Percentiles rank a stretch among this genome's conserved stretches.
Evolutionary conservation across 148 eudicot species (phyloP).

Genomic region (Rhododendron vialii): DNA sequence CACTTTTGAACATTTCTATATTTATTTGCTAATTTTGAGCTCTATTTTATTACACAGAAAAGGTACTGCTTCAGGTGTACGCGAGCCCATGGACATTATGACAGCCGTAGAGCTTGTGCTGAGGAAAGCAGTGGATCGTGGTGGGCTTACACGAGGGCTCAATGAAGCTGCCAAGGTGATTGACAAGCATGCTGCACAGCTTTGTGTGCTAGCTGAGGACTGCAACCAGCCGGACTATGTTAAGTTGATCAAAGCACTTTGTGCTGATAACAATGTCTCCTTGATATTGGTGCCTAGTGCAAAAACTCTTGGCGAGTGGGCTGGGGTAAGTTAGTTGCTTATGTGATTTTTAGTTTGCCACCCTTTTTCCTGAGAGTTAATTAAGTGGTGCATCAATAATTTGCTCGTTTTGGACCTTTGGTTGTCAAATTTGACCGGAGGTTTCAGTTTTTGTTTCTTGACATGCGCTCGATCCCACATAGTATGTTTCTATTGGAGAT

Average conservation of each 20-base stretch:
- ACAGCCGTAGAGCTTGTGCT: slow-evolving; percentile 38
- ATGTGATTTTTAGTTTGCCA: not conserved
- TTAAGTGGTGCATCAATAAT: not conserved
- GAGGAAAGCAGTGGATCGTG: slow-evolving; percentile 31
- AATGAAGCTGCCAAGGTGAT: slow-evolving; percentile 45
- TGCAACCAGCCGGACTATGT: slow-evolving; percentile 42
- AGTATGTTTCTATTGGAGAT: not conserved
- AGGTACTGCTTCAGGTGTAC: slow-evolving; percentile 27
- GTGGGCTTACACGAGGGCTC: slow-evolving; percentile 37
- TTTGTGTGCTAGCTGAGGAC: slow-evolving; percentile 43
- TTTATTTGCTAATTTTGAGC: not conserved
- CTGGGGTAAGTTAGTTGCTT: slow-evolving; percentile 30
- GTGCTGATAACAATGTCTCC: slow-evolving; percentile 40
- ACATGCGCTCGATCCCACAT: not conserved
- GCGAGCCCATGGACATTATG: slow-evolving; percentile 38
- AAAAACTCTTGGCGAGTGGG: slow-evolving; percentile 46
- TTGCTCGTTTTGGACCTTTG: not conserved
- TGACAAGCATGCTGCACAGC: slow-evolving; percentile 43
- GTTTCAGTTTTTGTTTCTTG: not conserved
- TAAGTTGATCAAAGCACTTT: slow-evolving; percentile 37
- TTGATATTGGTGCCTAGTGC: slow-evolving; percentile 34
- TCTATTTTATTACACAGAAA: not conserved
- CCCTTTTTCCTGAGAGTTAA: not conserved
- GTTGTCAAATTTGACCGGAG: not conserved
- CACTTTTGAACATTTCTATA: not conserved